Conservation (phyloP, 192 early-diverging fungal genomes). For the Umbelopsis sp. region DNA sequence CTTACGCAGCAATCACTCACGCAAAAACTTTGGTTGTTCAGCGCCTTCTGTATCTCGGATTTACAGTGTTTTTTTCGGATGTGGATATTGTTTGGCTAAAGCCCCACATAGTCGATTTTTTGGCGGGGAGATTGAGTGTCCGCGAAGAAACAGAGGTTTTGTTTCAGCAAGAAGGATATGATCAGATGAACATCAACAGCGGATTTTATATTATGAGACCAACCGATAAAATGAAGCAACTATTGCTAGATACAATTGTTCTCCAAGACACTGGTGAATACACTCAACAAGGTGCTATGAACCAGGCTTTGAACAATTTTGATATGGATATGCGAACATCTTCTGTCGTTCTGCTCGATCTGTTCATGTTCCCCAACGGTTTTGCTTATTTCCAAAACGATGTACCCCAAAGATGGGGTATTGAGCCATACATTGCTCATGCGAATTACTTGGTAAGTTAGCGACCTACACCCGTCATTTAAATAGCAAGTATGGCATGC, state of each 20-base stretch:
- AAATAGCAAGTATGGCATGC: no score
- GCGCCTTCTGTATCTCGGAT: conserved; percentile 29
- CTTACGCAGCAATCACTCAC: conserved; percentile 28
- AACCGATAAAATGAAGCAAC: conserved; percentile 20
- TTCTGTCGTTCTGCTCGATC: conserved; percentile 28
- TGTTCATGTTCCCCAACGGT: conserved; percentile 37
- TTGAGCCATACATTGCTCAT: conserved; percentile 39
- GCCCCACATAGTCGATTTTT: conserved; percentile 25
- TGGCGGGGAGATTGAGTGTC: conserved; percentile 22
- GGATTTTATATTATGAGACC: conserved; percentile 35
- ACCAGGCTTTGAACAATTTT: conserved; percentile 25
- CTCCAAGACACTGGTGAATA: conserved; percentile 20
- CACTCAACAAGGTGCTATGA: conserved; percentile 39
- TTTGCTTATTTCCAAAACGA: conserved; percentile 28
- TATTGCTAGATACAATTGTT: conserved; percentile 29
- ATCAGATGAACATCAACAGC: conserved; percentile 29
- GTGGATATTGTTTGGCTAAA: conserved; percentile 32
- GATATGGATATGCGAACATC: conserved; percentile 31
- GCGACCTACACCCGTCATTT: no score
- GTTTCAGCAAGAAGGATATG: conserved; percentile 29
- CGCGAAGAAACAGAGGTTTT: conserved; percentile 32
- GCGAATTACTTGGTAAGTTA: conserved; percentile 35
- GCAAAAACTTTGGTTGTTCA: conserved; percentile 37
- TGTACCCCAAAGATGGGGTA: conserved; percentile 17
- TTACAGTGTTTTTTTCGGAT: conserved; percentile 33